Evolutionary conservation across 1,139 yeast species (phyloP), one percentile per base, ranked within the genome.

Genomic region (Pichia sp.): DNA sequence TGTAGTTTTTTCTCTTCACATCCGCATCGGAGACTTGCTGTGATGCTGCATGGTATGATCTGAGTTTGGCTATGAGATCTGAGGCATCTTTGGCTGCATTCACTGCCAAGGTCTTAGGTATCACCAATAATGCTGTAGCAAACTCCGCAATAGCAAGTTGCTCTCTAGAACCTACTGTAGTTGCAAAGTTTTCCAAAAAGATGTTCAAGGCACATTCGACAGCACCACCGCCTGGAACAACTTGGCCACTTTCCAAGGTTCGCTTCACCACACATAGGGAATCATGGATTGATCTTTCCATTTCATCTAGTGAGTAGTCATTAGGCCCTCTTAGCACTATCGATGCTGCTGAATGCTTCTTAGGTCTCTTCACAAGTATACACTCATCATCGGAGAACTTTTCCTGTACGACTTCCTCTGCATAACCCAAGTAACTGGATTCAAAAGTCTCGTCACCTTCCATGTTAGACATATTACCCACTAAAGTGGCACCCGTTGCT

Each of bases 161-260:
- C 72, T 95, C 99, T 69, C 99, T 84, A 26, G 97, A 90, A 3
- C 98, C 98, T 57, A 92, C 93, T 1, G 98, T 90, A 8, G 99
- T 93, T 47, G 99, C 99, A 72, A 95, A 93, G 71, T 90, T 93
- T 72, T 95, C 99, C 69, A 95, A 79, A 71, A 90, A 95, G 57
- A 95, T 90, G 75, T 90, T 92, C 65, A 95, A 80, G 10, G 99
- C 97, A 49, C 97, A 80, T 75, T 95, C 99, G 49, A 93, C 99
- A 26, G 98, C 97, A 60, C 99, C 99, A 61, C 99, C 99, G 56
- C 99, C 99, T 49, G 99, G 98, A 8, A 95, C 99, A 56, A 95
- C 95, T 62, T 81, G 75, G 15, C 98, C 98, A 67, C 95, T 84
- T 73, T 95, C 99, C 63, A 95, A 80, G 16, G 99, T 90, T 70